These are phyloP conservation scores for Scenedesmus sp. DNA, from an alignment of 163 green algal species.

Conservation along the genomic window DNA sequence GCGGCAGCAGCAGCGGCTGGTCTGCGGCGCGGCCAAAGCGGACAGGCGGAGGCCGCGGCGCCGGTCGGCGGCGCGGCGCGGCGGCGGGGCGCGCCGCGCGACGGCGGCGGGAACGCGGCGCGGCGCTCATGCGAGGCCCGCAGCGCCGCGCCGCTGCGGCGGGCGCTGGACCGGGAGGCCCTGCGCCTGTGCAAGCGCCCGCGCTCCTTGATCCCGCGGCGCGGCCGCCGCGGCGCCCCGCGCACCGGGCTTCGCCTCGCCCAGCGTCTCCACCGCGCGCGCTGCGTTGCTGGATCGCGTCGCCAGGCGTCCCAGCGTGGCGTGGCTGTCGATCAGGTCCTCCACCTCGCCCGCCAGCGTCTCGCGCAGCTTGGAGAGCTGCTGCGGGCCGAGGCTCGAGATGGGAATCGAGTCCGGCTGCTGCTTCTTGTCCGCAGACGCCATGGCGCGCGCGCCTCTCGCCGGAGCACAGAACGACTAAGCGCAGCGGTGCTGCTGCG, in stretches of 20 bases:
- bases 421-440: conserved; percentile 1
- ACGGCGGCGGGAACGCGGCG: too few species aligned
- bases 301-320: conserved; percentile 3
- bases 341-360: conserved; percentile 24
- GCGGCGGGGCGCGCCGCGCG: too few species aligned
- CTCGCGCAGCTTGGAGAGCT: conserved; percentile 38
- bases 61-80: too few species aligned
- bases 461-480: too few species aligned
- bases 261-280: conserved; percentile 31
- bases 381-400: conserved; percentile 10
- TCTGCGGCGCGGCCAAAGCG: conserved; percentile 21
- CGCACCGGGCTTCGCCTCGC: conserved; percentile 40
- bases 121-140: too few species aligned
- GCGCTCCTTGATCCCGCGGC: background rate
- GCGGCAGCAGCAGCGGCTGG: conserved; percentile 80
- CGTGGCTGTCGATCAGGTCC: background rate
- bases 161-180: too few species aligned
- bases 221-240: background rate
- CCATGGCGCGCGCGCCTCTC: conserved; percentile 6
- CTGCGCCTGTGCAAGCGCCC: too few species aligned
- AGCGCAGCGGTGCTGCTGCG: too few species aligned
- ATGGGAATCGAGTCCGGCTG: conserved; percentile 13
- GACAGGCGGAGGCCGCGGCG: too few species aligned
- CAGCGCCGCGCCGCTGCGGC: background rate
- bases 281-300: background rate